Base-by-base conservation (phyloP, 2,329 filamentous ascomycete genomes). In the Ceratocystis destructans region DNA sequence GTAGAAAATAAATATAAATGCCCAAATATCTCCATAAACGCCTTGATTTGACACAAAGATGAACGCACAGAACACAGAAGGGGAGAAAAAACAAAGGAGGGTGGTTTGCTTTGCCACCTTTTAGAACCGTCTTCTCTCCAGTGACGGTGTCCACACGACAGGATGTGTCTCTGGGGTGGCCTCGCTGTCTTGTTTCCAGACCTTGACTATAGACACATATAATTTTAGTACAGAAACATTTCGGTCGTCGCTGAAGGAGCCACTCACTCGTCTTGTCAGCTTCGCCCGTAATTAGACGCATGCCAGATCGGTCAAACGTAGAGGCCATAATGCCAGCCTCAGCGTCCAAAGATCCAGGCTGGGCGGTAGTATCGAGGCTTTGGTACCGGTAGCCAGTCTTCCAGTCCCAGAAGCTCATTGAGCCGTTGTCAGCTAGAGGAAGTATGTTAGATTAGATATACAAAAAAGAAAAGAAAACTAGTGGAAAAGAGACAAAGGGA, bases 321-420 rank as follows among this genome's bases (percentile, higher is more conserved):
- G 89, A 91, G 73, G 88, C 90, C 87, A 99, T 96, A 71, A 99
- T 85, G 64, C 95, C 95, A 5, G 90, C 87, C 77, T 99, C 94
- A 5, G 94, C 94, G 72, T 97, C 92, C 28, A 99, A 79, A 20
- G 89, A 95, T 62, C 94, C 94, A 0, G 94, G 94, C 75, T 99
- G 94, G 0, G 94, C 94, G 6, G 90, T 90, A 2, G 90, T 96
- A 71, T 99, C 92, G 12, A 93, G 82, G 7, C 85, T 83, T 76
- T 99, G 94, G 78, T 94, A 99, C 61, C 88, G 83, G 74, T 99
- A 85, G 0, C 95, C 94, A 0, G 91, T 89, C 78, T 97, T 97
- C 94, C 94, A 99, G 75, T 99, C 95, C 89, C 92, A 99, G 79
- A 99, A 99, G 70, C 86, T 89, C 80, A 97, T 94, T 45, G 89